phyloP scores from a whole-genome alignment of 805 yeast species.

The Candida suzukii region DNA sequence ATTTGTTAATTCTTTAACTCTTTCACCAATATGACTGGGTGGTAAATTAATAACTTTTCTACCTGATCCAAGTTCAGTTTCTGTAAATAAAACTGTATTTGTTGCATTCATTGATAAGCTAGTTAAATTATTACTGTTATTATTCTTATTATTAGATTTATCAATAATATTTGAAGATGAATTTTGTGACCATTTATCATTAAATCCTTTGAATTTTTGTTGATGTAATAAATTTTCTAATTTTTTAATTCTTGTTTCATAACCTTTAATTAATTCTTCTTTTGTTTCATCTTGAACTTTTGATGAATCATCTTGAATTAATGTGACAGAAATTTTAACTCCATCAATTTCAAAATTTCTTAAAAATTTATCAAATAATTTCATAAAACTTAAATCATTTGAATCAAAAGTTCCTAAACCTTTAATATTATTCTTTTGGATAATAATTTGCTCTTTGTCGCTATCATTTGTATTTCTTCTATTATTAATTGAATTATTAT shows the following conservation, averaged over 20 bases:
- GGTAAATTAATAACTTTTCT: slow-evolving; percentile 19
- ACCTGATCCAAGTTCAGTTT: slow-evolving; percentile 13
- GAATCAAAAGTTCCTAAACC: slow-evolving; percentile 25
- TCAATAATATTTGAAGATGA: background rate
- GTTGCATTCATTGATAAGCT: too few species aligned
- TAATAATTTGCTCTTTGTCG: slow-evolving; percentile 11
- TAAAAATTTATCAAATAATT: slow-evolving; percentile 35
- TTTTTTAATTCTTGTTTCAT: slow-evolving; percentile 65
- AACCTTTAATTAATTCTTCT: slow-evolving; percentile 46
- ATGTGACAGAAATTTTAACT: slow-evolving; percentile 18
- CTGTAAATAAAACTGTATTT: slow-evolving; percentile 12
- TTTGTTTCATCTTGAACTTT: background rate
- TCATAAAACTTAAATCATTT: slow-evolving; percentile 26
- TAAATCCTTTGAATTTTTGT: slow-evolving; percentile 52
- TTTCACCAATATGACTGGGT: slow-evolving; percentile 21
- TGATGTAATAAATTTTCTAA: slow-evolving; percentile 75
- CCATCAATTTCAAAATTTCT: slow-evolving; percentile 36
- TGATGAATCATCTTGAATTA: slow-evolving; percentile 19
- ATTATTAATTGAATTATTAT: background rate
- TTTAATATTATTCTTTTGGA: slow-evolving; percentile 14
- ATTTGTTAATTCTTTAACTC: slow-evolving; percentile 12
- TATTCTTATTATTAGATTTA: too few species aligned
- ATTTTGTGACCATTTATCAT: slow-evolving; percentile 26
- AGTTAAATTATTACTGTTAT: too few species aligned
- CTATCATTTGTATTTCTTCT: background rate